phyloP scores from a whole-genome alignment of 495 filamentous ascomycete genomes.

The Sporormia fimetaria region DNA sequence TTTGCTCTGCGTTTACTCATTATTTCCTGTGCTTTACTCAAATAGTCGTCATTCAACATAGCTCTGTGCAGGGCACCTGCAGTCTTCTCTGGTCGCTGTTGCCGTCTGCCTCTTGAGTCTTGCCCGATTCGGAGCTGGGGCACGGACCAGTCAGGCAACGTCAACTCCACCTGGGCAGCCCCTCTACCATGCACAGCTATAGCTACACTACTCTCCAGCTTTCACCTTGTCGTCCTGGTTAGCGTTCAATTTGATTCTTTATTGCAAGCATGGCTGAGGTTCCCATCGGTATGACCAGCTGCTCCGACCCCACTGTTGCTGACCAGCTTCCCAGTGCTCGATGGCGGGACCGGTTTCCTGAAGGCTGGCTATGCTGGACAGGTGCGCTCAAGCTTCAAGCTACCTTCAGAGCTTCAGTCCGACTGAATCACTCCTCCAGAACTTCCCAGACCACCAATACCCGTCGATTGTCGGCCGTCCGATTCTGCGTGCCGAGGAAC shows the following conservation, averaged over 20 bases:
- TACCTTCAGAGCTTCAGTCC: too few species aligned
- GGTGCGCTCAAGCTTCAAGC: too few species aligned
- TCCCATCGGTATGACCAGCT: slow-evolving; percentile 51
- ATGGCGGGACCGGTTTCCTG: slow-evolving; percentile 98
- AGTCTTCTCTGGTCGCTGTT: too few species aligned
- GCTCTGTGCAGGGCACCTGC: too few species aligned
- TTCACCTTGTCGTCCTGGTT: background rate
- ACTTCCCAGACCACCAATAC: slow-evolving; percentile 97
- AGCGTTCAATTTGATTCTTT: background rate
- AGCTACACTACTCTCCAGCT: slow-evolving; percentile 6
- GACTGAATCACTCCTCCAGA: slow-evolving; percentile 45
- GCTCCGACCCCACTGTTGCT: slow-evolving; percentile 25
- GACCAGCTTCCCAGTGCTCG: slow-evolving; percentile 60
- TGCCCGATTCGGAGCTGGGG: slow-evolving; percentile 2
- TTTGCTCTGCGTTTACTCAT: background rate
- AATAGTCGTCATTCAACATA: too few species aligned
- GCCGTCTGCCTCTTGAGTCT: too few species aligned
- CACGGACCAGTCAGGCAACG: slow-evolving; percentile 30
- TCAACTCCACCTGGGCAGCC: slow-evolving; percentile 32
- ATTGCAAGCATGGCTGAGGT: slow-evolving; percentile 50
- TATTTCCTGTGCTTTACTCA: background rate
- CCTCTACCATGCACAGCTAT: slow-evolving; percentile 16
- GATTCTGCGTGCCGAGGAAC: slow-evolving; percentile 92
- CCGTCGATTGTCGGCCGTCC: slow-evolving; percentile 97
- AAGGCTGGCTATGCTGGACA: slow-evolving; percentile 97